Evolutionary conservation across 2,329 filamentous ascomycete genomes (phyloP).

Genomic region (Penicillium sp.): DNA sequence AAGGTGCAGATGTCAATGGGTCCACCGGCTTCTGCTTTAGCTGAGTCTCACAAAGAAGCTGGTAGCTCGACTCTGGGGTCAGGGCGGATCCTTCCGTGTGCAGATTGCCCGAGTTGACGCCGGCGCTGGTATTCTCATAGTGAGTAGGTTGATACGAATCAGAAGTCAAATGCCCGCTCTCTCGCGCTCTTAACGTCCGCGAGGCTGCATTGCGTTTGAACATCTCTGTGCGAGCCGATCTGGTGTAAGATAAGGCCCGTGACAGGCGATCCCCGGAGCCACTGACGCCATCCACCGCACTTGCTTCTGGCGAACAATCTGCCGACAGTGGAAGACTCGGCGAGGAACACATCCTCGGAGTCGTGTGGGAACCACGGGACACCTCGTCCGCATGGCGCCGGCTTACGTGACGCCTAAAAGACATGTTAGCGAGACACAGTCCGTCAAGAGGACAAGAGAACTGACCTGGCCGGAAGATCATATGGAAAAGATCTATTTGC

Average conservation of each 20-base stretch:
- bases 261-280: conserved; percentile 6
- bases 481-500: conserved; percentile 6
- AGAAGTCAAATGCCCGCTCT: not conserved
- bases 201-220: conserved; percentile 3
- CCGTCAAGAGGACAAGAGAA: not conserved
- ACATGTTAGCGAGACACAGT: not conserved
- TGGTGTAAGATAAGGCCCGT: conserved; percentile 7
- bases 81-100: not conserved
- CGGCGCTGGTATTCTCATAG: conserved; percentile 1
- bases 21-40: not conserved
- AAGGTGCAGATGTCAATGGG: conserved; percentile 1
- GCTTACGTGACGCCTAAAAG: conserved; percentile 5
- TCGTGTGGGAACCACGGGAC: conserved; percentile 5
- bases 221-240: conserved; percentile 6
- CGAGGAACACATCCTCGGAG: conserved; percentile 8
- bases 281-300: conserved; percentile 9
- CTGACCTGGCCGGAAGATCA: conserved; percentile 3
- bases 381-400: conserved; percentile 4
- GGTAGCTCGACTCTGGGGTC: not conserved
- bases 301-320: conserved; percentile 4
- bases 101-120: not conserved
- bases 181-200: conserved; percentile 1
- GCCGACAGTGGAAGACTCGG: conserved; percentile 6
- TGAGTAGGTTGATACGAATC: not conserved
- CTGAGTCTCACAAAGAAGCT: not conserved